Evolutionary conservation across 768 basidiomycete genomes (phyloP), one percentile per base, ranked within the genome.

Genomic region (Terana coerulea): DNA sequence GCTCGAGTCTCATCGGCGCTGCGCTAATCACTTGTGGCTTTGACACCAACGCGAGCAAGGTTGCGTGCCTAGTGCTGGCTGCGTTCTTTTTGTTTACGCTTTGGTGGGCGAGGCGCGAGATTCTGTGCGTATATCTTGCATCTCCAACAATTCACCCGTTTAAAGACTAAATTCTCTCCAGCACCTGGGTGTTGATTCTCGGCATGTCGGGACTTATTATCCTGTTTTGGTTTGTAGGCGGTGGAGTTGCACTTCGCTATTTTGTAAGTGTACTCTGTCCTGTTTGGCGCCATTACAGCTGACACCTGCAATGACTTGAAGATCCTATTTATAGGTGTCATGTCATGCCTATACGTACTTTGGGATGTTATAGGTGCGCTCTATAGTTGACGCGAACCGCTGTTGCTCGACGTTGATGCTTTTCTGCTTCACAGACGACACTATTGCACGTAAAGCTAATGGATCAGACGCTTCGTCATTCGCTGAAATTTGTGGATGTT

Each of bases 401-500:
- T n/a, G n/a, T n/a, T n/a, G n/a, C n/a, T n/a, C n/a, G n/a, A n/a
- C n/a, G n/a, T n/a, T n/a, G n/a, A n/a, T n/a, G n/a, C n/a, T n/a
- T 22, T 34, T 2, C 29, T 3, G 49, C 10, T 21, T 29, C 44
- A 17, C 60, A 87, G 92, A 91, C 65, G 91, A 93, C 60, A 93
- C 91, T 10, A 80, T 92, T 44, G 79, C 84, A 2, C 76, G 90
- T 40, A 91, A 91, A 66, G 82, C 89, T 54, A 93, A 94, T 59
- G 77, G 78, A n/a, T 90, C 88, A 15, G 93, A 95, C 61, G 93
- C 93, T 0, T 84, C 85, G 3, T 83, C 83, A 8, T 95, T 93
- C 60, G 88, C 93, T 2, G 72, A 83, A 15, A 81, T 91, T 41
- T 94, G 88, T 59, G 91, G 89, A 21, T 94, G 91, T 67, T 92